A percentile compares a stretch with the other conserved stretches of the same genome.
Evolutionary conservation across 169 alveolate genomes (phyloP).

Genomic region (Miamiensis avidus): DNA sequence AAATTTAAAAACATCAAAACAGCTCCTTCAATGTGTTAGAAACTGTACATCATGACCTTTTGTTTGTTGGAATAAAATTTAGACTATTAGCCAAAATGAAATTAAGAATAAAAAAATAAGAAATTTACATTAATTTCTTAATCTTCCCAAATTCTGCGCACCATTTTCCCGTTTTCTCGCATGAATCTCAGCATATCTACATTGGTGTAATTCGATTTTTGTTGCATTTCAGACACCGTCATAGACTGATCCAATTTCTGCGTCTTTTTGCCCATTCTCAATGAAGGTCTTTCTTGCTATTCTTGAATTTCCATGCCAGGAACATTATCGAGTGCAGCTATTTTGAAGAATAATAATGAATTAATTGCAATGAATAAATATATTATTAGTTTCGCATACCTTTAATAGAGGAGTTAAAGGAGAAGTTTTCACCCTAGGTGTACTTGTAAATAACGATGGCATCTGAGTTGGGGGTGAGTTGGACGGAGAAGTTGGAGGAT

Average conservation of each 20-base stretch:
- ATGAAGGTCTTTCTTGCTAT: background rate
- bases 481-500: background rate
- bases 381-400: background rate
- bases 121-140: slow-evolving; percentile 16
- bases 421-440: slow-evolving; percentile 17
- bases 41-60: background rate
- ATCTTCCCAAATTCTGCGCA: slow-evolving; percentile 22
- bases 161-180: background rate
- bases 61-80: background rate
- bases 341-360: background rate
- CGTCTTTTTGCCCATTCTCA: background rate
- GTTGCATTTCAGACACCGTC: background rate
- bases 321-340: slow-evolving; percentile 7
- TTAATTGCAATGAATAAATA: background rate
- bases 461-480: background rate
- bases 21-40: slow-evolving; percentile 15
- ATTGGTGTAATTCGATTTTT: background rate
- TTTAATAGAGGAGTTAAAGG: slow-evolving; percentile 20
- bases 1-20: background rate
- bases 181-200: slow-evolving; percentile 3
- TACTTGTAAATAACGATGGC: slow-evolving; percentile 9
- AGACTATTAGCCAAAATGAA: background rate
- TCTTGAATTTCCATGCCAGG: background rate
- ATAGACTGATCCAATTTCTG: background rate
- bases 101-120: too few species aligned